A percentile compares a stretch with the other conserved stretches of the same genome.
These are phyloP conservation scores for Lepidium africanum DNA, from an alignment of 345 rosid genomes.

Conservation along the genomic window DNA sequence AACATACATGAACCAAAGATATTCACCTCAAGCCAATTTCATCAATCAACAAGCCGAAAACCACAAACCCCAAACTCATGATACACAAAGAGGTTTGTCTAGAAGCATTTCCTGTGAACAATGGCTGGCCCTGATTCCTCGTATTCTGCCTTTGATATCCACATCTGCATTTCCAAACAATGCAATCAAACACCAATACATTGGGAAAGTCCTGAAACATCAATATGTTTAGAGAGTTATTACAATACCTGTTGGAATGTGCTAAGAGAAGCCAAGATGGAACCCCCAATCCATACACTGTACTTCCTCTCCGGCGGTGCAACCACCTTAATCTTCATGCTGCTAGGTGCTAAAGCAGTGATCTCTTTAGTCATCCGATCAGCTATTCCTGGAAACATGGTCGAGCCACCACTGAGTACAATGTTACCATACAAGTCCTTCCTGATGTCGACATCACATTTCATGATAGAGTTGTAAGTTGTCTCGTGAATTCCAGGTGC, in stretches of 20 bases:
- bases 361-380: constrained; percentile 90
- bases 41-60: constrained; percentile 3
- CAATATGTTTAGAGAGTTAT: not conserved
- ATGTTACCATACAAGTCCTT: constrained; percentile 74
- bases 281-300: constrained; percentile 85
- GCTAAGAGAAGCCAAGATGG: constrained; percentile 81
- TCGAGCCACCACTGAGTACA: constrained; percentile 78
- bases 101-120: constrained; percentile 84
- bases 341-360: constrained; percentile 69
- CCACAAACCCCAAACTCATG: not conserved
- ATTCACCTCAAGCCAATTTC: not conserved
- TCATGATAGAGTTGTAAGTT: constrained; percentile 81
- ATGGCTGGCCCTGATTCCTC: constrained; percentile 85
- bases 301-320: constrained; percentile 83
- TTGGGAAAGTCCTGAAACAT: not conserved
- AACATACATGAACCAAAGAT: not conserved
- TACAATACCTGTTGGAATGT: constrained; percentile 74
- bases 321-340: constrained; percentile 86
- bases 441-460: constrained; percentile 80
- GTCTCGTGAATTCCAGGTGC: constrained; percentile 80
- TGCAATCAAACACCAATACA: not conserved
- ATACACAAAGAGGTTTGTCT: not conserved
- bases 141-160: constrained; percentile 80
- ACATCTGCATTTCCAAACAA: constrained; percentile 41
- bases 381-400: constrained; percentile 76